Conservation (phyloP, 352 stramenopile genomes). For the Globisporangium cylindrosporum region DNA sequence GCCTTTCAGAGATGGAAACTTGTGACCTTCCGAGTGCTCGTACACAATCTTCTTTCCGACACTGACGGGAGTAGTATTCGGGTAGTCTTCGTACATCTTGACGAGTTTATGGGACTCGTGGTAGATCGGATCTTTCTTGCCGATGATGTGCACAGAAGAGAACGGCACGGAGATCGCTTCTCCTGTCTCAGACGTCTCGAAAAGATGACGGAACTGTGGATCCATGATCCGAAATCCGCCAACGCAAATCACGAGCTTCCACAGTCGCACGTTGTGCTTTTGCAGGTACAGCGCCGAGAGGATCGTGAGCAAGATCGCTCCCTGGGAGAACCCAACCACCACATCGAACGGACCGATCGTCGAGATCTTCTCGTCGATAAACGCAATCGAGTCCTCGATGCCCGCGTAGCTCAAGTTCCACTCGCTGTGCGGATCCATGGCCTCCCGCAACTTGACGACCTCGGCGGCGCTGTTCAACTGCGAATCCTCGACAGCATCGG, state of each 20-base stretch:
- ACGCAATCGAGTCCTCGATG: slow-evolving; percentile 31
- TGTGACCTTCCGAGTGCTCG: slow-evolving; percentile 51
- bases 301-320: slow-evolving; percentile 40
- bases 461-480: slow-evolving; percentile 14
- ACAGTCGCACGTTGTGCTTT: slow-evolving; percentile 25
- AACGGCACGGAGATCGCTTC: slow-evolving; percentile 18
- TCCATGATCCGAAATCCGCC: slow-evolving; percentile 36
- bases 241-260: slow-evolving; percentile 40
- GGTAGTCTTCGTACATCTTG: slow-evolving; percentile 39
- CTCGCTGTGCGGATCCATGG: slow-evolving; percentile 4
- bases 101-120: slow-evolving; percentile 34
- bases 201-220: slow-evolving; percentile 22
- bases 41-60: slow-evolving; percentile 25
- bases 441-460: slow-evolving; percentile 11
- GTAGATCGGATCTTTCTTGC: slow-evolving; percentile 47
- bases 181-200: slow-evolving; percentile 22
- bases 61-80: slow-evolving; percentile 20
- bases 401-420: slow-evolving; percentile 24
- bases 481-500: background rate
- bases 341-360: slow-evolving; percentile 43
- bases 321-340: slow-evolving; percentile 55
- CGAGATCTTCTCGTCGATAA: slow-evolving; percentile 33
- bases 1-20: slow-evolving; percentile 55
- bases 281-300: slow-evolving; percentile 33
- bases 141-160: slow-evolving; percentile 53